Evolutionary conservation across 805 yeast species (phyloP), one percentile per base, ranked within the genome.

Genomic region (Metschnikowia gelsemii): DNA sequence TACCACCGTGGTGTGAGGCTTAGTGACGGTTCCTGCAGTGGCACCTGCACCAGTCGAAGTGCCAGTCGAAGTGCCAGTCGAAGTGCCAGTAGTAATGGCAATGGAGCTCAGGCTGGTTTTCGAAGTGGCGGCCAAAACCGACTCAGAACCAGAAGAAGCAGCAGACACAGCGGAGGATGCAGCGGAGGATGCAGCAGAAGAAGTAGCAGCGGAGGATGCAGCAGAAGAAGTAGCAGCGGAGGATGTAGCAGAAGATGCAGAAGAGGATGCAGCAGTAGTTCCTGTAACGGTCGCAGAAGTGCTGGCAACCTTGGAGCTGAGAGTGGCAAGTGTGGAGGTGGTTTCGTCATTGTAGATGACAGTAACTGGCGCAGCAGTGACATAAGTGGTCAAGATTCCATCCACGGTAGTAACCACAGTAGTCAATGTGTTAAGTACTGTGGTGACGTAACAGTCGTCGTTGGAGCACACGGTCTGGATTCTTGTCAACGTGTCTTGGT

Each of bases 381-480:
- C 64, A 32, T 64, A 39, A 8, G 66, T 66, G n/a, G 74, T 68
- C 52, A 63, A 58, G 17, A 63, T 43, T 23, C 75, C 75, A 41
- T 69, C 62, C 6, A 66, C 58, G 5, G 66, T 62, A 28, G 71
- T 54, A 23, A 70, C 65, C 40, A 56, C 61, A 13, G 72, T 66
- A 30, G 70, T 56, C 32, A 43, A 45, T 11, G 59, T 54, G 32
- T 59, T 60, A 14, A 59, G 43, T 14, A 62, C 61, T 21, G 72
- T 67, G 21, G 73, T 67, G 30, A 56, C 62, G 35, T 51, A 52
- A 42, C 74, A 69, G 7, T 18, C 35, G 20, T 43, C 45, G n/a
- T 43, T 41, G 18, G 57, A 49, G 50, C 75, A 69, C 14, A 63
- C 55, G 20, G 73, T 68, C 32, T 51, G 54, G 11, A 45, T 28